Evolutionary conservation across 805 yeast genomes (phyloP), one percentile per base, ranked within the genome.

Genomic region (Soucietia sequanensis): DNA sequence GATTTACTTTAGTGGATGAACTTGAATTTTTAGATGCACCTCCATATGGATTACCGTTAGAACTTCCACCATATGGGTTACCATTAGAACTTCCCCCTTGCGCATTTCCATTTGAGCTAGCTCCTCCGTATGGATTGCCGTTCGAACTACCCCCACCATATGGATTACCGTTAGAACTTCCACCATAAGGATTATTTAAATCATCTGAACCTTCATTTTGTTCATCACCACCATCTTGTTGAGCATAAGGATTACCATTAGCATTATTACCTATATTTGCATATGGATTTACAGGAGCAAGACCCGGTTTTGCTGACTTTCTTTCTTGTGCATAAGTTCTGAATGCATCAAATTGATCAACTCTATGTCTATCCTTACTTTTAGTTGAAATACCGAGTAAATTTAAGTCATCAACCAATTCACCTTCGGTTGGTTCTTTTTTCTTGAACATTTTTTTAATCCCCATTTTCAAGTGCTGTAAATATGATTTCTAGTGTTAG

Each of bases 341-440:
- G 54, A 71, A 76, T 14, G 76, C 78, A 11, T 74, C 70, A 45
- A 76, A 76, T 56, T 74, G 73, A 42, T 70, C 71, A 37, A 65
- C 60, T 28, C 77, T 58, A 11, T 51, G 48, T 14, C 41, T 44
- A 28, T 21, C 40, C n/a, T 38, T 37, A 5, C 57, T 44, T 35
- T 60, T 67, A 18, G 73, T 66, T 9, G 74, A 46, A 23, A 75
- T 62, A 6, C 78, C 78, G 17, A 57, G 48, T 15, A 50, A 50
- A 38, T 56, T 60, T 39, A 76, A 56, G 23, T 58, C 61, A 30
- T 65, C 65, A 31, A 62, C 50, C 39, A 72, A 51, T 52, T 75
- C 76, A 36, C 60, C 68, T 38, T 70, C 75, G 18, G 74, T 67
- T 23, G 72, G 73, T 42, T 75, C 80, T 47, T 72, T 75, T 55